Conservation (phyloP, 768 basidiomycete genomes). For the Mycena metata region DNA sequence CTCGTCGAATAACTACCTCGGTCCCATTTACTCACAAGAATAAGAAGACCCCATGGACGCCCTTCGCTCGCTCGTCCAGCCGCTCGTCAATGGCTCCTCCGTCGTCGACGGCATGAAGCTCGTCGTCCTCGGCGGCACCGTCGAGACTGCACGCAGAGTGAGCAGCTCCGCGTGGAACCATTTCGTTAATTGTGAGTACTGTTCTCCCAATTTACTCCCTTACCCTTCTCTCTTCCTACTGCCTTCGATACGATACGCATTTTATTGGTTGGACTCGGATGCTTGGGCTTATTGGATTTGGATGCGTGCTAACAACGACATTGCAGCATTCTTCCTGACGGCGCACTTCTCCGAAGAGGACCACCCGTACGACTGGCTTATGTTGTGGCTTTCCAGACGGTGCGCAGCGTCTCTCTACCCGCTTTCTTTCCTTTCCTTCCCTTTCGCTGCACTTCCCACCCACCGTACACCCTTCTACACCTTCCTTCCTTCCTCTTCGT, state of each 20-base stretch:
- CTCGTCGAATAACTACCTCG: too few relatives aligned
- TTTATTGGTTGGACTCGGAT: too few relatives aligned
- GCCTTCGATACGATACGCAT: too few relatives aligned
- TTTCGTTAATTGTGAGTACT: slow-evolving; percentile 72
- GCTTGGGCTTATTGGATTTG: too few relatives aligned
- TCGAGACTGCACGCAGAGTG: slow-evolving; percentile 86
- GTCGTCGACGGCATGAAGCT: slow-evolving; percentile 92
- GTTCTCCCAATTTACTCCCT: too few relatives aligned
- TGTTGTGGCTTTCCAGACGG: slow-evolving; percentile 89
- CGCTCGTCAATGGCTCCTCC: slow-evolving; percentile 83
- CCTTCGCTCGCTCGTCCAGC: slow-evolving; percentile 84
- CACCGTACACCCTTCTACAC: too few relatives aligned
- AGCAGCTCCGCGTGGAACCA: slow-evolving; percentile 82
- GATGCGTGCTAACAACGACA: slow-evolving; percentile 13
- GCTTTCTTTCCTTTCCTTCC: too few relatives aligned
- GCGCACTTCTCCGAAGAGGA: slow-evolving; percentile 93
- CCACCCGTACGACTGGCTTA: slow-evolving; percentile 92
- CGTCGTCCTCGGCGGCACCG: slow-evolving; percentile 89
- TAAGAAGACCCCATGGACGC: slow-evolving; percentile 78
- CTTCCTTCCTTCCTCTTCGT: too few relatives aligned
- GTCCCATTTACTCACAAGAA: too few relatives aligned
- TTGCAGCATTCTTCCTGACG: slow-evolving; percentile 87
- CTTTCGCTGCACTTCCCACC: too few relatives aligned
- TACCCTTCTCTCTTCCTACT: too few relatives aligned
- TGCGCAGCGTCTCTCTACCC: too few relatives aligned